These are phyloP conservation scores for Roridomyces roridus DNA, from an alignment of 768 basidiomycete species.

Conservation along the genomic window DNA sequence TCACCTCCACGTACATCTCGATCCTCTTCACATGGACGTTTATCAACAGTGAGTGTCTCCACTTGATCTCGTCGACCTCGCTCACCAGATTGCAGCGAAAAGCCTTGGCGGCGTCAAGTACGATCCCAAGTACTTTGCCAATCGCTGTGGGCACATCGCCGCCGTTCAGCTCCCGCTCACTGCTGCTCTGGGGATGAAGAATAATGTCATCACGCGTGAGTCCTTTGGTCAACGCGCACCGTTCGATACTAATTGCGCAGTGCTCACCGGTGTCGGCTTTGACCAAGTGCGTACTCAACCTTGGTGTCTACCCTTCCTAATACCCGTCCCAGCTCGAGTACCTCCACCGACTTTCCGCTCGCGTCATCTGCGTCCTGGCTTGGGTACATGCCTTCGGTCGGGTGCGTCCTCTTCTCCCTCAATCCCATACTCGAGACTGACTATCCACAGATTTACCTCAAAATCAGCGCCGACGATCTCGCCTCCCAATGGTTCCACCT, in stretches of 20 bases:
- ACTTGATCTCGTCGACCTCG: neutral
- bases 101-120: conserved; percentile 12
- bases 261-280: conserved; percentile 44
- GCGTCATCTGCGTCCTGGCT: conserved; percentile 43
- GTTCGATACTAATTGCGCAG: conserved; percentile 22
- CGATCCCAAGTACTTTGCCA: conserved; percentile 31
- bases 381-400: conserved; percentile 42
- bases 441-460: conserved; percentile 14
- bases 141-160: conserved; percentile 37
- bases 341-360: conserved; percentile 45
- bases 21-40: conserved; percentile 38
- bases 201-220: conserved; percentile 50
- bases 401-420: conserved; percentile 17
- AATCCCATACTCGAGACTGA: neutral
- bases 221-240: too few species aligned
- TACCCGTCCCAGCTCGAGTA: conserved; percentile 32
- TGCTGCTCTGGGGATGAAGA: conserved; percentile 54
- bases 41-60: conserved; percentile 31
- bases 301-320: neutral
- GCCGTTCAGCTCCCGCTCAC: conserved; percentile 48
- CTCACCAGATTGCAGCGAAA: conserved; percentile 27
- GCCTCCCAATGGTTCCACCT: conserved; percentile 12
- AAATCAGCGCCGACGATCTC: neutral
- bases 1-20: conserved; percentile 32
- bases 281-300: conserved; percentile 17